These are phyloP conservation scores for Geosiphon pyriformis DNA, from an alignment of 192 early-diverging fungal species.

Conservation along the genomic window DNA sequence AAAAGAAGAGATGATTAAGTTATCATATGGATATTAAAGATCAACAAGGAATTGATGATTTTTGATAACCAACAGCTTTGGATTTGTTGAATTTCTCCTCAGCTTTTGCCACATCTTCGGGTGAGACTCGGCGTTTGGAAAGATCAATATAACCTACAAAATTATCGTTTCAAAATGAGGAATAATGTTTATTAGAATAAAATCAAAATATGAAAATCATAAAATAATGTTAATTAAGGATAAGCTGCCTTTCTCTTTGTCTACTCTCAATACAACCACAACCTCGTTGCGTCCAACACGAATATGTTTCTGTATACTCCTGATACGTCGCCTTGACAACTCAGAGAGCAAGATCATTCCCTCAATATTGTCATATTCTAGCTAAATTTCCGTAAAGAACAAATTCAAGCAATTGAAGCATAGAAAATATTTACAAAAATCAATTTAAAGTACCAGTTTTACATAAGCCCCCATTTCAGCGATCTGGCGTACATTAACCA, in stretches of 20 bases:
- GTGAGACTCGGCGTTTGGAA: constrained; percentile 87
- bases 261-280: constrained; percentile 89
- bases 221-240: too few relatives aligned
- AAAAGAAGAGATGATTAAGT: neutral
- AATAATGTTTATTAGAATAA: neutral
- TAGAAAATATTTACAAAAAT: neutral
- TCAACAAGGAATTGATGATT: neutral
- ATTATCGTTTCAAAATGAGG: neutral
- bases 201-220: constrained; percentile 5
- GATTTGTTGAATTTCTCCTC: constrained; percentile 93
- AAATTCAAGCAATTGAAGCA: neutral
- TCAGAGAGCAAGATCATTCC: constrained; percentile 96
- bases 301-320: constrained; percentile 93
- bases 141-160: constrained; percentile 92
- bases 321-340: constrained; percentile 89
- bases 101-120: constrained; percentile 85
- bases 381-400: constrained; percentile 17
- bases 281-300: constrained; percentile 90
- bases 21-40: neutral
- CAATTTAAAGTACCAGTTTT: constrained; percentile 51
- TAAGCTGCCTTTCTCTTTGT: constrained; percentile 89
- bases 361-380: constrained; percentile 96
- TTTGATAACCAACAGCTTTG: constrained; percentile 54
- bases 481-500: constrained; percentile 95
- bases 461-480: constrained; percentile 97